Evolutionary conservation across 176 grass and related monocot genomes (phyloP).

Genomic region (Eragrostis nindensis): DNA sequence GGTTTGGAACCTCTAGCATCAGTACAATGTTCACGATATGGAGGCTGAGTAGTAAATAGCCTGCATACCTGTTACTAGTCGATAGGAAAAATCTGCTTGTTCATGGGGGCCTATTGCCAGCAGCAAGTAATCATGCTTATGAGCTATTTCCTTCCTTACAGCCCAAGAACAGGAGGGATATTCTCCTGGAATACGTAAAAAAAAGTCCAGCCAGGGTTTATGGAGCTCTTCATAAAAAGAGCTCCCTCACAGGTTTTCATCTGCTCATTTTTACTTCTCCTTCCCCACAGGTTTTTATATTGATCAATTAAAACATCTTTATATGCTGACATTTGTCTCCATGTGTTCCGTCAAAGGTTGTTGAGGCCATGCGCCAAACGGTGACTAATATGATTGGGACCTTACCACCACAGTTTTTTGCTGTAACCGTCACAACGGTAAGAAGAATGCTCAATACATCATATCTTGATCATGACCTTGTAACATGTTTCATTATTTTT

Average conservation of each 20-base stretch:
- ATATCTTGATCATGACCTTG: slow-evolving; percentile 1
- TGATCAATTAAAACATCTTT: neutral
- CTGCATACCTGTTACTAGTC: neutral
- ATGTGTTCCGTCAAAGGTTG: slow-evolving; percentile 54
- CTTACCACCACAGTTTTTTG: slow-evolving; percentile 90
- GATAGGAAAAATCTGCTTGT: neutral
- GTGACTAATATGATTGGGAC: slow-evolving; percentile 97
- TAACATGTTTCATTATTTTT: slow-evolving; percentile 38
- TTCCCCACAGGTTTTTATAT: neutral
- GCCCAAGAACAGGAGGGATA: slow-evolving; percentile 82
- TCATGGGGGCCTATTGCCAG: neutral
- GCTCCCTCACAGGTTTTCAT: slow-evolving; percentile 75
- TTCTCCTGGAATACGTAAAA: slow-evolving; percentile 91
- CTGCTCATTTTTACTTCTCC: neutral
- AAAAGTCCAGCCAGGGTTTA: slow-evolving; percentile 90
- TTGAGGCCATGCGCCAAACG: slow-evolving; percentile 95
- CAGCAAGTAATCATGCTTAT: slow-evolving; percentile 22
- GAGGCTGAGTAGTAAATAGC: too few relatives aligned
- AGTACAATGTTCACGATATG: too few relatives aligned
- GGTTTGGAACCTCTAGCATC: too few relatives aligned
- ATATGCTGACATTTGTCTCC: neutral
- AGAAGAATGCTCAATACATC: slow-evolving; percentile 11
- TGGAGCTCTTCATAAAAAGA: slow-evolving; percentile 93
- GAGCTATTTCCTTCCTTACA: slow-evolving; percentile 40
- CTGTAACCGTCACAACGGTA: slow-evolving; percentile 94